Conservation (phyloP, 305 asterid species). For the Plantago rigida region DNA sequence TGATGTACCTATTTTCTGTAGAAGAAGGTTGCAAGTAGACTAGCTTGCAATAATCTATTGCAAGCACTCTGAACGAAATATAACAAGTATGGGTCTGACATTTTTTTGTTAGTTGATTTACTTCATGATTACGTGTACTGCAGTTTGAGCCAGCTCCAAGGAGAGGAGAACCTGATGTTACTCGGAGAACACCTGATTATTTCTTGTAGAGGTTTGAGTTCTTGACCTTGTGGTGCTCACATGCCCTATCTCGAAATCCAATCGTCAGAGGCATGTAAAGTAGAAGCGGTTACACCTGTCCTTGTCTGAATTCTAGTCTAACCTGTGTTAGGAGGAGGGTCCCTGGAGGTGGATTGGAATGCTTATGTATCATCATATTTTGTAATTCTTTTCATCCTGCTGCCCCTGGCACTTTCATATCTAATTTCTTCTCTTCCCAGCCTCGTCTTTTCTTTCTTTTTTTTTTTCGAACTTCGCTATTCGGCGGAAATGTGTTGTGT, state of each 20-base stretch:
- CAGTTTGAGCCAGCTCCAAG: constrained; percentile 99
- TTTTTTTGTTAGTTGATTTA: background rate
- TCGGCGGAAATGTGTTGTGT: constrained; percentile 10
- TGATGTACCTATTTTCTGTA: too few species aligned
- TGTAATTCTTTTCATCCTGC: constrained; percentile 19
- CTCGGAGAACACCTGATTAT: constrained; percentile 92
- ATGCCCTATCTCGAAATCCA: constrained; percentile 20
- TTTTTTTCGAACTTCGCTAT: constrained; percentile 12
- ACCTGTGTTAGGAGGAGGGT: constrained; percentile 29
- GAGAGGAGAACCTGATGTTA: constrained; percentile 93
- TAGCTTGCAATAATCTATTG: too few species aligned
- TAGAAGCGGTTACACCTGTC: constrained; percentile 21
- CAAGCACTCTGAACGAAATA: background rate
- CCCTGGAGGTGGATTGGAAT: constrained; percentile 30
- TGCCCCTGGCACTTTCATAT: constrained; percentile 5
- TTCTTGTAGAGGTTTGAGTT: constrained; percentile 46
- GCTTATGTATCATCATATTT: constrained; percentile 34
- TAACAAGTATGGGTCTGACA: background rate
- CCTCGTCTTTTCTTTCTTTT: constrained; percentile 19
- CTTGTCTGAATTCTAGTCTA: constrained; percentile 24
- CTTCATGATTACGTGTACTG: constrained; percentile 8
- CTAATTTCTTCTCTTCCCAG: background rate
- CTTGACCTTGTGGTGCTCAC: constrained; percentile 28
- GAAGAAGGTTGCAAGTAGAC: too few species aligned
- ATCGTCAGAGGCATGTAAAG: constrained; percentile 32